phyloP scores from a whole-genome alignment of 352 stramenopile genomes.

The Pythium angustatum region DNA sequence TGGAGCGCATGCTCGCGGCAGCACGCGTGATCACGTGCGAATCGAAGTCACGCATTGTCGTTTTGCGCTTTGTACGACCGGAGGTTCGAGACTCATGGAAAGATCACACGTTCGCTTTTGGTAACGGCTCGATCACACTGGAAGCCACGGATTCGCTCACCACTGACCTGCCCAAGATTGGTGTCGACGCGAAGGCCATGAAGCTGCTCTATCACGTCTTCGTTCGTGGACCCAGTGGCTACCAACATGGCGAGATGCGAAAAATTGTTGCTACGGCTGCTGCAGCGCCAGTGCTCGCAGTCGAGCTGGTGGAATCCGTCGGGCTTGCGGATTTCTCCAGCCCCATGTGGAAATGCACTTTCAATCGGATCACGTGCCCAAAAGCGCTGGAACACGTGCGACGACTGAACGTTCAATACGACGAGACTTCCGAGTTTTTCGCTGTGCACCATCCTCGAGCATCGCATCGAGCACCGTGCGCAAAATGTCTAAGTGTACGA shows the following conservation, averaged over 20 bases:
- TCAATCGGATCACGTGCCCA: constrained; percentile 17
- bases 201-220: background rate
- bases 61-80: background rate
- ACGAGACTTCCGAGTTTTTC: background rate
- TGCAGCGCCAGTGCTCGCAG: background rate
- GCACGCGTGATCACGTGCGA: background rate
- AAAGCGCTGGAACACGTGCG: background rate
- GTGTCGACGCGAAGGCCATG: background rate
- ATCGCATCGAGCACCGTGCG: background rate
- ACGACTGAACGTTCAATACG: background rate
- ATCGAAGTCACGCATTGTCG: background rate
- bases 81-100: background rate
- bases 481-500: background rate
- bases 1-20: background rate
- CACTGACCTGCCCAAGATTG: background rate
- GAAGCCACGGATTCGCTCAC: background rate
- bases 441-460: background rate
- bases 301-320: background rate
- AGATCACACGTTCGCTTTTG: background rate
- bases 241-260: background rate
- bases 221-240: background rate
- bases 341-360: constrained; percentile 41
- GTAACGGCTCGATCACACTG: background rate
- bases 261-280: background rate
- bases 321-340: constrained; percentile 20